Base-by-base conservation (phyloP, 2,329 filamentous ascomycete genomes). In the Phialophora macrospora region DNA sequence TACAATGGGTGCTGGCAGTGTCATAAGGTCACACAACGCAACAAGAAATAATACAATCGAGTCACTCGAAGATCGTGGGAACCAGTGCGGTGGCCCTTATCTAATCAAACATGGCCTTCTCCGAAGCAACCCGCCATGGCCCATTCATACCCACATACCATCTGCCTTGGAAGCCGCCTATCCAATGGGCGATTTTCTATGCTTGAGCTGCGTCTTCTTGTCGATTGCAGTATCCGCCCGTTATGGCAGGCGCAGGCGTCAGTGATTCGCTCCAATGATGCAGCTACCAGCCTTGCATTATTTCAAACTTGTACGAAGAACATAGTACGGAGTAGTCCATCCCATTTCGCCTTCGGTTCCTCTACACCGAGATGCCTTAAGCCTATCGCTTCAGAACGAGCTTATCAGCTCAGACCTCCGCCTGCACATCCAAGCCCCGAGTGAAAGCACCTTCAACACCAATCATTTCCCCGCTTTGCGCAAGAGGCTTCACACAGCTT, bases 401-500 rank as follows among this genome's bases (percentile, higher is more conserved):
- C 58, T 60, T 52, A 63, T 59, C 54, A 59, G 41, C 26, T 26
- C 22, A 30, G 41, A n/a, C 55, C 34, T 28, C 46, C 55, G 46
- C 26, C 34, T 55, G n/a, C 49, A 58, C 49, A n/a, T 20, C 34
- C 22, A 17, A 48, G 24, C 44, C 9, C 8, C 32, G 22, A 11
- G 2, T 24, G 3, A 49, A 41, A 44, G 30, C 58, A 38, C 26
- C 61, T 14, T 22, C 46, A 26, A 22, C 34, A 49, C 57, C 57
- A 56, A 60, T 56, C 51, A 60, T 61, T 46, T 48, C 51, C 62
- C 56, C 51, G 51, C 52, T 64, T 55, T 51, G 51, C 44, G 62
- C 22, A 46, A 56, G 28, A 56, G 38, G 46, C 12, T 2, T n/a
- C n/a, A n/a, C 55, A 20, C 48, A 22, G 38, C 56, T 22, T 55